Percentiles rank a stretch among this genome's conserved stretches.
Conservation (phyloP, 2,329 filamentous ascomycete genomes). For the Trichoderma atroviride region DNA sequence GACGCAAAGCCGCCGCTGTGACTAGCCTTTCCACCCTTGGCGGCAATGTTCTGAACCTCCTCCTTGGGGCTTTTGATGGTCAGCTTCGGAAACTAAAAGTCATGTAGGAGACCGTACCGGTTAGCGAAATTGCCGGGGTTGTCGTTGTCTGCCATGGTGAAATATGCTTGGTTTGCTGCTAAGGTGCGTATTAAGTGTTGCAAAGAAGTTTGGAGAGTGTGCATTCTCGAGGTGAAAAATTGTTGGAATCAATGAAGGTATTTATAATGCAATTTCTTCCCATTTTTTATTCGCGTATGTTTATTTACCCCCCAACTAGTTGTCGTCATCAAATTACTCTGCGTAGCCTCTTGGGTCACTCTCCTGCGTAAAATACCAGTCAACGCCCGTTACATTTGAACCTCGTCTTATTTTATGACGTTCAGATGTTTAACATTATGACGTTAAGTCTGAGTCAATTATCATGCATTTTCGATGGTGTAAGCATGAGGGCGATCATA, state of each 20-base stretch:
- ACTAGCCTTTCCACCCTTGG: constrained; percentile 46
- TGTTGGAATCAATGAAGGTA: background rate
- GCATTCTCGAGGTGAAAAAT: accelerated
- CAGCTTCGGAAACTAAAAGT: background rate
- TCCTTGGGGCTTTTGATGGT: constrained; percentile 38
- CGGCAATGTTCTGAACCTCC: constrained; percentile 48
- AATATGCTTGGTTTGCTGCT: background rate
- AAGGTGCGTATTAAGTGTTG: too few relatives aligned
- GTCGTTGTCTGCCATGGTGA: constrained; percentile 82
- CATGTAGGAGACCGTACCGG: constrained; percentile 27
- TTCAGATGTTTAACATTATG: background rate
- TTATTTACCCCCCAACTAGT: background rate
- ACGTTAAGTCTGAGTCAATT: background rate
- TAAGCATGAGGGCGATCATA: background rate
- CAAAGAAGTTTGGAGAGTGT: background rate
- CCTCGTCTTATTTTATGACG: background rate
- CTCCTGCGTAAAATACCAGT: background rate
- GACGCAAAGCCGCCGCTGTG: constrained; percentile 44
- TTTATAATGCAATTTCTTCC: background rate
- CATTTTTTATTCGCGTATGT: background rate
- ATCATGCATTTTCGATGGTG: background rate
- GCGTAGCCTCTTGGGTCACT: constrained; percentile 1
- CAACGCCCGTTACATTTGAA: background rate
- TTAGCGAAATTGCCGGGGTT: constrained; percentile 38
- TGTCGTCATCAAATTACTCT: constrained; percentile 2